These are phyloP conservation scores for Debaryomyces castellii DNA, from an alignment of 805 yeast species.

Conservation along the genomic window DNA sequence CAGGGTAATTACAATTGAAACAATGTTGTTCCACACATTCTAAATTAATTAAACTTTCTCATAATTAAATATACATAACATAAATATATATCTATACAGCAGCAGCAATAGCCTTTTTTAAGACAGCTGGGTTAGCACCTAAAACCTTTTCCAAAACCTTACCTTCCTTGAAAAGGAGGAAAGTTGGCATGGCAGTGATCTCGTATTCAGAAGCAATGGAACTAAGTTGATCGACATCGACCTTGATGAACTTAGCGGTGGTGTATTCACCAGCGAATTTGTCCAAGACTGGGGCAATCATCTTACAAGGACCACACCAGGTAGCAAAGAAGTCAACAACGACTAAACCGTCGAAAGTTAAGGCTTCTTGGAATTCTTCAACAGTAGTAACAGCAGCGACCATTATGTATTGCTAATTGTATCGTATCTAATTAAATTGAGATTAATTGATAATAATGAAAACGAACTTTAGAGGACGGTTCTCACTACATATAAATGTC, in stretches of 20 bases:
- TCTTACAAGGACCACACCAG: conserved; percentile 99
- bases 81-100: conserved; percentile 45
- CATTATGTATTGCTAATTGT: conserved; percentile 21
- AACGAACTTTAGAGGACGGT: background rate
- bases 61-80: background rate
- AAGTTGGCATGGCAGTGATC: conserved; percentile 58
- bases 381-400: conserved; percentile 31
- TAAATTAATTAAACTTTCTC: background rate
- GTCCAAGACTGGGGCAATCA: conserved; percentile 91
- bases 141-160: conserved; percentile 73
- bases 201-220: conserved; percentile 69
- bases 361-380: conserved; percentile 66
- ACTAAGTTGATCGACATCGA: conserved; percentile 85
- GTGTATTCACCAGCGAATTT: conserved; percentile 70
- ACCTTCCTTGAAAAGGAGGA: conserved; percentile 80
- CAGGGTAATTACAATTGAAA: too few relatives aligned
- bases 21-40: too few relatives aligned
- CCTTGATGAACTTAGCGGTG: conserved; percentile 75
- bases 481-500: background rate
- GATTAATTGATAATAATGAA: background rate
- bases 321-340: conserved; percentile 95
- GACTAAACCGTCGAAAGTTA: conserved; percentile 66
- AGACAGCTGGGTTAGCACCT: conserved; percentile 87
- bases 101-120: conserved; percentile 64
- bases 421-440: background rate